A percentile compares a stretch with the other conserved stretches of the same genome.
Conservation (phyloP, 371 early-diverging fungal genomes). For the Fennellomyces sp. region DNA sequence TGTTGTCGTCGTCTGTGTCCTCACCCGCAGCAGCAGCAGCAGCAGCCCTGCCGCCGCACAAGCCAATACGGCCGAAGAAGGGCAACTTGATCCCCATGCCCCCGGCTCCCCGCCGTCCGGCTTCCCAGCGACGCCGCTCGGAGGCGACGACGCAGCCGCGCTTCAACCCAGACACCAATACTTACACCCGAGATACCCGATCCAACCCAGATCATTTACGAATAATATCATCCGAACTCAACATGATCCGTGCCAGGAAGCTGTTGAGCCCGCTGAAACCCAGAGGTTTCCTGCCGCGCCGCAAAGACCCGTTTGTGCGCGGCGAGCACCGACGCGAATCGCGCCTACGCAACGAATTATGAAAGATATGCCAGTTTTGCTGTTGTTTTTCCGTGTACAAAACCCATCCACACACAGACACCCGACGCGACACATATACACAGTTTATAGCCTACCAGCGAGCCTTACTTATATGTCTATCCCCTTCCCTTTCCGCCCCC, state of each 20-base stretch:
- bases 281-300: slow-evolving; percentile 59
- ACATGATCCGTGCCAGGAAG: slow-evolving; percentile 62
- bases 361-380: slow-evolving; percentile 5
- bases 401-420: too few relatives aligned
- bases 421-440: too few relatives aligned
- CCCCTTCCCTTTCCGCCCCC: neutral
- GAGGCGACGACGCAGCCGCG: slow-evolving; percentile 57
- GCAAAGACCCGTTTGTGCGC: slow-evolving; percentile 51
- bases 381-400: too few relatives aligned
- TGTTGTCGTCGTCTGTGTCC: slow-evolving; percentile 16
- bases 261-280: slow-evolving; percentile 61
- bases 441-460: too few relatives aligned
- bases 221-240: slow-evolving; percentile 63
- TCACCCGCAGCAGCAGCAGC: neutral
- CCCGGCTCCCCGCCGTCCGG: slow-evolving; percentile 35
- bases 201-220: slow-evolving; percentile 64
- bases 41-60: neutral
- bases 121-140: slow-evolving; percentile 40
- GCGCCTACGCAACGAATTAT: slow-evolving; percentile 19
- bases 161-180: slow-evolving; percentile 52
- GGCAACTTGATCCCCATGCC: slow-evolving; percentile 49
- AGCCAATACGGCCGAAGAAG: neutral
- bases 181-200: slow-evolving; percentile 59
- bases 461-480: neutral
- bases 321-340: slow-evolving; percentile 34